These are phyloP conservation scores for Vishniacozyma victoriae DNA, from an alignment of 768 basidiomycete genomes.

Conservation along the genomic window DNA sequence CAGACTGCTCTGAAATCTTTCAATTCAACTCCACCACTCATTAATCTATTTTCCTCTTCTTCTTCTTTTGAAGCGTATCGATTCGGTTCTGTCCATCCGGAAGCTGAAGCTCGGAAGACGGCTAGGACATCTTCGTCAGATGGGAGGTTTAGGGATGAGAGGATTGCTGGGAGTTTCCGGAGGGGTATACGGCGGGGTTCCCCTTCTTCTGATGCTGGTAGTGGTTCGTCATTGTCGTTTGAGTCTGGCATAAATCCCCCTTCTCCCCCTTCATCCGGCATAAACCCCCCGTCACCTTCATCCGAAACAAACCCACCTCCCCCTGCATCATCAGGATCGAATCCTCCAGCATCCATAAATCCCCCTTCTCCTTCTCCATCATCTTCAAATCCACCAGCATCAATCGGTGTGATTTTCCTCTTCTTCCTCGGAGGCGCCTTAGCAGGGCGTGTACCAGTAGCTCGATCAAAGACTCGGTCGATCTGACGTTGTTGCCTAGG, in stretches of 20 bases:
- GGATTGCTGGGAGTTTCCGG: constrained; percentile 26
- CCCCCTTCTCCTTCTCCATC: constrained; percentile 22
- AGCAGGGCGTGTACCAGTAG: constrained; percentile 1
- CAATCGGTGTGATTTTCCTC: too few species aligned
- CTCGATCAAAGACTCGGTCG: constrained; percentile 38
- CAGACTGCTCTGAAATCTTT: constrained; percentile 45
- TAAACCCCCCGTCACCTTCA: constrained; percentile 8
- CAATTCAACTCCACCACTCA: constrained; percentile 20
- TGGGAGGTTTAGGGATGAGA: constrained; percentile 32
- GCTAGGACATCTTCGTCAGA: constrained; percentile 42
- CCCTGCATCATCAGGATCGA: constrained; percentile 11
- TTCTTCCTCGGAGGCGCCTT: constrained; percentile 14
- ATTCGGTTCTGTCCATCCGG: constrained; percentile 23
- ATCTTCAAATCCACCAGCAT: constrained; percentile 3
- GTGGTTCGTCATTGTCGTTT: constrained; percentile 2
- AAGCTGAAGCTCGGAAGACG: constrained; percentile 37
- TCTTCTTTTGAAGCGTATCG: constrained; percentile 2
- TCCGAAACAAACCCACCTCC: constrained; percentile 17
- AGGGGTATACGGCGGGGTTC: constrained; percentile 22
- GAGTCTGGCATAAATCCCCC: constrained; percentile 10
- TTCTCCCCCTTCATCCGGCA: constrained; percentile 13
- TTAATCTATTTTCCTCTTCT: constrained; percentile 10
- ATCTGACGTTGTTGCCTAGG: constrained; percentile 21
- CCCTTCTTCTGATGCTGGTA: background rate
- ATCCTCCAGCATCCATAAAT: constrained; percentile 25